phyloP scores from a whole-genome alignment of 768 basidiomycete genomes.

The Hygrocybe punicea region DNA sequence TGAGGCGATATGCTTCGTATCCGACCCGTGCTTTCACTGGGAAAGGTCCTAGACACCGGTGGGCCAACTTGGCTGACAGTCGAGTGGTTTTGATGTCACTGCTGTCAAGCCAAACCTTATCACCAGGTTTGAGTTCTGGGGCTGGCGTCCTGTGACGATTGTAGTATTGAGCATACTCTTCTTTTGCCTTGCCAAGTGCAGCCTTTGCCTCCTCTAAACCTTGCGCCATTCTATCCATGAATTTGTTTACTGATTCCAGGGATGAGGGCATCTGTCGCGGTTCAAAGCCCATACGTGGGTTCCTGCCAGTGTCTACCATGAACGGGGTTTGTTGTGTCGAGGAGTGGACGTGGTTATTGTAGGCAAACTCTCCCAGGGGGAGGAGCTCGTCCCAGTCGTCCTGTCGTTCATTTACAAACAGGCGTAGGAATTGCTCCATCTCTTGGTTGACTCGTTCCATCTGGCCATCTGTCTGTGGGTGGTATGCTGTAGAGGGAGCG shows the following conservation, averaged over 20 bases:
- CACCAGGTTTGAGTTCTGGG: slow-evolving; percentile 9
- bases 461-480: slow-evolving; percentile 40
- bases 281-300: slow-evolving; percentile 14
- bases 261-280: not conserved
- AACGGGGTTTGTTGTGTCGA: slow-evolving; percentile 12
- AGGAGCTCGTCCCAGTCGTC: slow-evolving; percentile 23
- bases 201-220: slow-evolving; percentile 12
- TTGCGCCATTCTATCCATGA: slow-evolving; percentile 8
- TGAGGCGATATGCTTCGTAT: slow-evolving; percentile 11
- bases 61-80: slow-evolving; percentile 12
- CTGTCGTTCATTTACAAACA: slow-evolving; percentile 21
- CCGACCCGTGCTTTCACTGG: slow-evolving; percentile 1
- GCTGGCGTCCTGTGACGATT: slow-evolving; percentile 7
- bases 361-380: slow-evolving; percentile 6
- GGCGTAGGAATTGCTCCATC: slow-evolving; percentile 28
- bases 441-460: slow-evolving; percentile 32
- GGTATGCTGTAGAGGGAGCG: slow-evolving; percentile 40
- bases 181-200: slow-evolving; percentile 16
- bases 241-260: slow-evolving; percentile 7
- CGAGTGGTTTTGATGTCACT: slow-evolving; percentile 4
- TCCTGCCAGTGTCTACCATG: slow-evolving; percentile 9
- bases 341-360: slow-evolving; percentile 14
- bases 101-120: slow-evolving; percentile 13
- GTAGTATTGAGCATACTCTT: slow-evolving; percentile 15
- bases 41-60: slow-evolving; percentile 14